Percentiles rank a stretch among this genome's conserved stretches.
Conservation (phyloP, 352 stramenopile genomes). For the Phytophthora capsici region DNA sequence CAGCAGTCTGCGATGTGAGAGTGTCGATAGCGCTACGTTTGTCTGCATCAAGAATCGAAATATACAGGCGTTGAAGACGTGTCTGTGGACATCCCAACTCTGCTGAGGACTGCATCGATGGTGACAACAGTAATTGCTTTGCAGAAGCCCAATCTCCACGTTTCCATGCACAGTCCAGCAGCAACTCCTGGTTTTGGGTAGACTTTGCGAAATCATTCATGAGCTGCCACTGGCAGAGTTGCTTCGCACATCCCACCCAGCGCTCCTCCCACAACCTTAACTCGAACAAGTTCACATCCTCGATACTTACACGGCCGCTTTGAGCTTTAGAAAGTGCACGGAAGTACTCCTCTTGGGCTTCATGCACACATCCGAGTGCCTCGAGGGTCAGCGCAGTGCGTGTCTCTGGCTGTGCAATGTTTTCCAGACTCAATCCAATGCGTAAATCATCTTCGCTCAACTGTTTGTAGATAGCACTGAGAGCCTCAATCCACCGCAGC, state of each 20-base stretch:
- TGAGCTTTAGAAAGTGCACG: conserved; percentile 81
- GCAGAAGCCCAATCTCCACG: conserved; percentile 88
- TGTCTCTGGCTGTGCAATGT: conserved; percentile 79
- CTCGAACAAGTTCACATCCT: conserved; percentile 89
- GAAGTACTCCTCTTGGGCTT: conserved; percentile 91
- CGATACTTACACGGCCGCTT: conserved; percentile 70
- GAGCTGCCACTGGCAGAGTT: conserved; percentile 93
- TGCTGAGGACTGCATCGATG: conserved; percentile 64
- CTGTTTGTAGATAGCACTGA: conserved; percentile 87
- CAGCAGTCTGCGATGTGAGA: conserved; percentile 72
- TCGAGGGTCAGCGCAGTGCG: conserved; percentile 77
- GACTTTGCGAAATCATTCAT: conserved; percentile 93
- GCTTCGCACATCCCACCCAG: conserved; percentile 92
- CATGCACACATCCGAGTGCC: conserved; percentile 81
- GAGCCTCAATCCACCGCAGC: conserved; percentile 86
- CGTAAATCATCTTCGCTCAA: conserved; percentile 87
- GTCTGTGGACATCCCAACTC: conserved; percentile 81
- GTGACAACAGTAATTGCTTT: conserved; percentile 78
- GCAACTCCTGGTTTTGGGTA: conserved; percentile 91
- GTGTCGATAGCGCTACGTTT: conserved; percentile 76
- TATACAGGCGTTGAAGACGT: conserved; percentile 86
- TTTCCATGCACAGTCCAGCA: conserved; percentile 94
- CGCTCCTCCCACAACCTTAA: conserved; percentile 87
- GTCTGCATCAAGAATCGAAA: conserved; percentile 86
- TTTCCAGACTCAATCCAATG: conserved; percentile 80